Base-by-base conservation (phyloP, 495 filamentous ascomycete genomes). In the Xylona heveae region DNA sequence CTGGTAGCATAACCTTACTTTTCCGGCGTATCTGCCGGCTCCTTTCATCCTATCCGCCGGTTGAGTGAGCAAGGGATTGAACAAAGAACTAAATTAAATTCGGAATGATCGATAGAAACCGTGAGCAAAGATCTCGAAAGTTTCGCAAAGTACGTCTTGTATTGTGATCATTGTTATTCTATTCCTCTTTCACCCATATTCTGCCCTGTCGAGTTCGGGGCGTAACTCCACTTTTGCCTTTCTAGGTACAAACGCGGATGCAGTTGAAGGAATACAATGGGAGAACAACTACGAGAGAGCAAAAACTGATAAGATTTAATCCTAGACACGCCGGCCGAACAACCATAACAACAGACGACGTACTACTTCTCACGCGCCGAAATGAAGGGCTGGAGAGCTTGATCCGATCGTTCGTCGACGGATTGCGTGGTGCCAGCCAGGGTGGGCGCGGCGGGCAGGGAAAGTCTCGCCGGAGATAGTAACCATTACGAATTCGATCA, bases 351-450 rank as follows among this genome's bases (percentile, higher is more conserved):
- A 72, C 74, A 0, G 74, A 79, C 20, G 88, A 97, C 46, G 88
- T 94, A 23, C 57, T 95, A 43, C 59, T 97, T 13, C 66, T 97
- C 10, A 66, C 78, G 20, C 59, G 88, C 31, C 65, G 88, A 31
- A 97, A 94, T 43, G 74, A 82, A 20, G 85, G 77, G 4, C 53
- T 97, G 18, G 68, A 74, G 35, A 58, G 55, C n/a, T 65, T 88
- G 13, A 60, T 90, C 38, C 67, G 61, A 39, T 65, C 66, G 22
- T 73, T 66, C 40, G 50, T 80, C 6, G 74, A 78, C 29, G 59
- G 62, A 36, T 59, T 66, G 38, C 53, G 43, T 15, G 37, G 46
- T 10, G 40, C 61, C 59, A 38, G 60, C 55, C 8, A 42, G 47
- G 9, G 54, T 52, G 30, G 30, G 12, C 0, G 37, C 33, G 19